Evolutionary conservation across 2,329 filamentous ascomycete genomes (phyloP), one percentile per base, ranked within the genome.

Genomic region (Geosmithia morbida): DNA sequence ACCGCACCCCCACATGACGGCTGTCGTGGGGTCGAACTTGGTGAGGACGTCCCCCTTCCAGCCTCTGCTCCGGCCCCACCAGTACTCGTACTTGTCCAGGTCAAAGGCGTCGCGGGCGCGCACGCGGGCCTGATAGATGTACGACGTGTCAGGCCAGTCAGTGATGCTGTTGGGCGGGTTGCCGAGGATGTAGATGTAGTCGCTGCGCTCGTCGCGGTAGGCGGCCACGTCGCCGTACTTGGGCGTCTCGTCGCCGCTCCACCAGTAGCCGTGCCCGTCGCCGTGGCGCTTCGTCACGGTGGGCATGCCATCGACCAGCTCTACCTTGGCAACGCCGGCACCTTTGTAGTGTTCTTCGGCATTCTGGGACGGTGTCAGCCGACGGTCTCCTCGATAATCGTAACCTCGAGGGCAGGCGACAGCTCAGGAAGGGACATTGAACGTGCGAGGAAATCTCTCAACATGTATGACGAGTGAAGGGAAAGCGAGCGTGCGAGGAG

Each of bases 151-250:
- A 0, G 56, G 53, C 30, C 55, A 60, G 5, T 57, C 57, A 1
- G 48, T 48, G 22, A 37, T 22, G 2, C 48, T 49, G 8, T 59
- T 64, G 2, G 64, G 65, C 4, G 66, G 59, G 18, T 65, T 60
- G n/a, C 63, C 65, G 44, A 61, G 58, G 6, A 60, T 52, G 50
- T 67, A 67, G 19, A 66, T 59, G 51, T 61, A 66, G 2, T 63
- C 59, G 40, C 62, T 64, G n/a, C 55, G 51, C 2, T 59, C 58
- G 33, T 67, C 65, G 2, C 59, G 56, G 47, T 67, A 66, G 2
- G 62, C 58, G 1, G 59, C 57, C 2, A 62, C 51, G 44, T 68
- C 65, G 20, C 66, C 66, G 37, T 66, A 67, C 7, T 61, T 62
- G 7, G 65, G 51, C 3, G 50, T 53, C 8, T 33, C 52, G 7